These are phyloP conservation scores for Sporobolomyces phaffii DNA, from an alignment of 768 basidiomycete genomes.

Conservation along the genomic window DNA sequence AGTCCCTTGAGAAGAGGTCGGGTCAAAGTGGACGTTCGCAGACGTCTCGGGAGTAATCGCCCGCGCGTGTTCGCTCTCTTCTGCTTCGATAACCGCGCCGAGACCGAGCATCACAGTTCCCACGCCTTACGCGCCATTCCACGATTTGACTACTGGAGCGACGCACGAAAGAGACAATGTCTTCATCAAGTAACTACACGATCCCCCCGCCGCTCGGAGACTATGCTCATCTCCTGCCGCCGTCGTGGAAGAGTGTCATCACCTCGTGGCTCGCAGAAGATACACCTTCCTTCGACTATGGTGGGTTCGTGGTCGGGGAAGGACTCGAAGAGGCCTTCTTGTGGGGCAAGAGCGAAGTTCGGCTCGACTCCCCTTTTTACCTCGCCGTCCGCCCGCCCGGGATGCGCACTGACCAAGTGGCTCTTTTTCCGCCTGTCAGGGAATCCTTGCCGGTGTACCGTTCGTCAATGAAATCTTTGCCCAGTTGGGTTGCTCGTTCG, in stretches of 20 bases:
- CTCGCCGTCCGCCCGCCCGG: too few species aligned
- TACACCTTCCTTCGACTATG: slow-evolving; percentile 92
- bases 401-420: too few species aligned
- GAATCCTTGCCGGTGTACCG: slow-evolving; percentile 84
- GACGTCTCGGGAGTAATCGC: too few species aligned
- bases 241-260: slow-evolving; percentile 82
- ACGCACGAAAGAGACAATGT: not conserved
- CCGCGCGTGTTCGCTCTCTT: too few species aligned
- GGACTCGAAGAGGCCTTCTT: slow-evolving; percentile 76
- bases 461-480: slow-evolving; percentile 90
- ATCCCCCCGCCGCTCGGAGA: slow-evolving; percentile 30
- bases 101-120: too few species aligned
- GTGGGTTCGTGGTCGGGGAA: slow-evolving; percentile 93
- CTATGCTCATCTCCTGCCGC: slow-evolving; percentile 69
- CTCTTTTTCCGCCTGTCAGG: slow-evolving; percentile 41
- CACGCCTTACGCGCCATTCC: too few species aligned
- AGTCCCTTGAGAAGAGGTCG: too few species aligned
- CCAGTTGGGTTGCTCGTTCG: slow-evolving; percentile 84
- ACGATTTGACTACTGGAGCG: too few species aligned
- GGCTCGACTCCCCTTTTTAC: slow-evolving; percentile 45
- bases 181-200: not conserved
- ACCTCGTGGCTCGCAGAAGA: slow-evolving; percentile 83
- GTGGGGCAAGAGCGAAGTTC: slow-evolving; percentile 75
- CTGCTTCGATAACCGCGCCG: too few species aligned
- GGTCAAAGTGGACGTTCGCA: too few species aligned